Percentiles rank a stretch among this genome's conserved stretches.
Conservation (phyloP, 116 monocot species). For the Posidonia oceanica region DNA sequence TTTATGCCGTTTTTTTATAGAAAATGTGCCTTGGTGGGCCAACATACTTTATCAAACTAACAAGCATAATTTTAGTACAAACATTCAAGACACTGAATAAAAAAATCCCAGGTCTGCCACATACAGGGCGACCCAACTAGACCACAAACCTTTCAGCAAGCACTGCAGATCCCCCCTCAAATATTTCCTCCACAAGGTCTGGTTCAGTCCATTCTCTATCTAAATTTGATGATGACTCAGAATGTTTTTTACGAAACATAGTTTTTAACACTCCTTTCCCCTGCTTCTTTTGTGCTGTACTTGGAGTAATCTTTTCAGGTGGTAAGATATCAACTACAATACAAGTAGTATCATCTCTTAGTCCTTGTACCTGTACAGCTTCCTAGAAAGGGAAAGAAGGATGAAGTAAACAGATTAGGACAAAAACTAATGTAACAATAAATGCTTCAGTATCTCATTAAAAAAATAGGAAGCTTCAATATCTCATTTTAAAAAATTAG, state of each 20-base stretch:
- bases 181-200: slow-evolving; percentile 81
- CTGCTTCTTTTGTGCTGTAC: slow-evolving; percentile 38
- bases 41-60: too few relatives aligned
- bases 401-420: neutral
- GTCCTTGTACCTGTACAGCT: slow-evolving; percentile 68
- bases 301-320: slow-evolving; percentile 48
- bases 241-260: slow-evolving; percentile 58
- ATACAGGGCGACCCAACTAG: neutral
- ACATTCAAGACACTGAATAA: too few relatives aligned
- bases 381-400: slow-evolving; percentile 44
- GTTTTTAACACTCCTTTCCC: slow-evolving; percentile 63
- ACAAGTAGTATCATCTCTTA: slow-evolving; percentile 94
- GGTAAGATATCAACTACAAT: slow-evolving; percentile 89
- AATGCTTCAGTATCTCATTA: too few relatives aligned
- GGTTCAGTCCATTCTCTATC: slow-evolving; percentile 46
- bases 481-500: too few relatives aligned
- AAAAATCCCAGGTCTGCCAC: too few relatives aligned
- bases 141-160: slow-evolving; percentile 54
- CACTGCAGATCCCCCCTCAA: slow-evolving; percentile 87
- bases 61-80: too few relatives aligned
- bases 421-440: neutral
- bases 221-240: slow-evolving; percentile 33
- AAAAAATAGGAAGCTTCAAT: too few relatives aligned
- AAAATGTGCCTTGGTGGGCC: too few relatives aligned
- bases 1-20: too few relatives aligned